Evolutionary conservation across 352 stramenopile genomes (phyloP).

Genomic region (Halophytophthora polymorphica): DNA sequence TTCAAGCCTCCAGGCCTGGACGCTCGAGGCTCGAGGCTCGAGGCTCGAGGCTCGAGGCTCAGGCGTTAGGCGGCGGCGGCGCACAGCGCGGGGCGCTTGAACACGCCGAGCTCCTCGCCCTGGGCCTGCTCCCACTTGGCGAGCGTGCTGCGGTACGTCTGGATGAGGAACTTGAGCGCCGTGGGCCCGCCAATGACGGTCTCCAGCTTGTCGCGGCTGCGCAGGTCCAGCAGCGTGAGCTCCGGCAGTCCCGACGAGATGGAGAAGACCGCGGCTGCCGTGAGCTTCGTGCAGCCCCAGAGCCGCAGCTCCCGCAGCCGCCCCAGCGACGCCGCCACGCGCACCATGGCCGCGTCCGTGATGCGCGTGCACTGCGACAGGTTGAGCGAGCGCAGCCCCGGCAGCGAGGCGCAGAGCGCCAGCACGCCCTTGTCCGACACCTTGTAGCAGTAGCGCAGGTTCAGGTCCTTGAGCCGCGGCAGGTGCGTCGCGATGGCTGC

Average conservation of each 20-base stretch:
- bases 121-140: constrained; percentile 70
- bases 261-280: constrained; percentile 58
- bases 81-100: constrained; percentile 56
- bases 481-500: constrained; percentile 42
- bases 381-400: constrained; percentile 59
- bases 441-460: constrained; percentile 87
- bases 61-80: constrained; percentile 50
- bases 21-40: too few species aligned
- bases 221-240: constrained; percentile 70
- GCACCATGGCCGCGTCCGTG: constrained; percentile 63
- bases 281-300: constrained; percentile 82
- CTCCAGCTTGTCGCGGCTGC: constrained; percentile 73
- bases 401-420: constrained; percentile 45
- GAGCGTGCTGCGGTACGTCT: constrained; percentile 65
- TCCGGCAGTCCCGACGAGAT: constrained; percentile 64
- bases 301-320: constrained; percentile 71
- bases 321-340: constrained; percentile 52
- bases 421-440: constrained; percentile 65
- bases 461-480: constrained; percentile 59
- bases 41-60: too few species aligned
- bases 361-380: constrained; percentile 81
- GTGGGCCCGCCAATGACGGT: constrained; percentile 71
- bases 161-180: constrained; percentile 77
- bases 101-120: constrained; percentile 63
- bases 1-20: too few species aligned